A percentile compares a stretch with the other conserved stretches of the same genome.
Evolutionary conservation across 257 asterid species (phyloP).

Genomic region (Parsonsia alboflavescens): DNA sequence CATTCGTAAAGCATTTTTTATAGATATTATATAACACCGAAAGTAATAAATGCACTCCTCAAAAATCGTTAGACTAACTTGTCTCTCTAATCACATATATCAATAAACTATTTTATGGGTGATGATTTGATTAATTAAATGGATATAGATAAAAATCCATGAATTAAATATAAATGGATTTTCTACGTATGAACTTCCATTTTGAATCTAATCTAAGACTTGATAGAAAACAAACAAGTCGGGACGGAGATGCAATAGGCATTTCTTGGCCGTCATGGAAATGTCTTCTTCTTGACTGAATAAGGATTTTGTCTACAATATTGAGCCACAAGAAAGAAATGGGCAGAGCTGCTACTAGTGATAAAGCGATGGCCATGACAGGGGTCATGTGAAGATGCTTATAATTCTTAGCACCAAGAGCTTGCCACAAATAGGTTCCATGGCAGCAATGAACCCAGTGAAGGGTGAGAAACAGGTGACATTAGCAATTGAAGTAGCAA

Average conservation of each 20-base stretch:
- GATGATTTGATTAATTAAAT: too few species aligned
- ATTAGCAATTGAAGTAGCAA: conserved; percentile 70
- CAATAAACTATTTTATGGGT: too few species aligned
- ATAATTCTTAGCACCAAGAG: conserved; percentile 70
- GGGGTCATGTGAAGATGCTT: conserved; percentile 77
- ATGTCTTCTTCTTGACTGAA: conserved; percentile 55
- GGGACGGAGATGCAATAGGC: conserved; percentile 57
- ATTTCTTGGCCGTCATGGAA: conserved; percentile 46
- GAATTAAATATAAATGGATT: too few species aligned
- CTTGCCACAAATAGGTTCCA: conserved; percentile 96
- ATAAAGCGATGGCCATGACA: conserved; percentile 45
- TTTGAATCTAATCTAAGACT: conserved; percentile 27
- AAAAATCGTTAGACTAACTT: too few species aligned
- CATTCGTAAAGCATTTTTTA: too few species aligned
- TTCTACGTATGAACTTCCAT: too few species aligned
- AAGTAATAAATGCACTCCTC: too few species aligned
- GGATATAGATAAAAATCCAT: too few species aligned
- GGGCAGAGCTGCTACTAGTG: conserved; percentile 44
- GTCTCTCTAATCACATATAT: too few species aligned
- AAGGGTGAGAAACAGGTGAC: conserved; percentile 75
- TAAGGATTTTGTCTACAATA: conserved; percentile 58
- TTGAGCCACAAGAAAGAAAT: conserved; percentile 70
- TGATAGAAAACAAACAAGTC: conserved; percentile 59
- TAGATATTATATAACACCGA: too few species aligned
- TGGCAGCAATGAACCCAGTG: conserved; percentile 68